phyloP scores from a whole-genome alignment of 2,329 filamentous ascomycete species.

The Monosporascus sp. region DNA sequence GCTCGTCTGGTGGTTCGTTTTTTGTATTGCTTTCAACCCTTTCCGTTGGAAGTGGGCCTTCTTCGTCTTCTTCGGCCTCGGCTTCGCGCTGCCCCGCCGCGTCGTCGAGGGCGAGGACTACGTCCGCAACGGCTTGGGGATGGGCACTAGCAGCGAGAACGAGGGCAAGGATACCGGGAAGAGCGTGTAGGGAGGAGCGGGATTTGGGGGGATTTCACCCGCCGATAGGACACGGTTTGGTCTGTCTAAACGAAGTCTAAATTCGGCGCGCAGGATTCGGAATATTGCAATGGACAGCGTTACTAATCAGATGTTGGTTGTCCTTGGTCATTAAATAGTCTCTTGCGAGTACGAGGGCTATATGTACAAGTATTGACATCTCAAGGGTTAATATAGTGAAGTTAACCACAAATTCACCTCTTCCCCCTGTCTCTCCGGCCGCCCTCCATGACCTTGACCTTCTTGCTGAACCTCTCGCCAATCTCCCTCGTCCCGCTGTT shows the following conservation, averaged over 20 bases:
- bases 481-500: slow-evolving; percentile 46
- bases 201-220: no score
- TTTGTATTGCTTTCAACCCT: slow-evolving; percentile 72
- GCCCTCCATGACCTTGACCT: slow-evolving; percentile 47
- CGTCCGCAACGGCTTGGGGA: slow-evolving; percentile 48
- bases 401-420: slow-evolving; percentile 9
- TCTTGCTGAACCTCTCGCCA: slow-evolving; percentile 71
- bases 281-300: no score
- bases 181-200: slow-evolving; percentile 22
- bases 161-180: slow-evolving; percentile 24
- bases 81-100: slow-evolving; percentile 56
- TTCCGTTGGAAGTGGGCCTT: slow-evolving; percentile 87
- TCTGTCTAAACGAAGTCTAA: no score
- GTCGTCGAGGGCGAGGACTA: slow-evolving; percentile 63
- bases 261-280: no score
- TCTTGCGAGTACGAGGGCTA: no score
- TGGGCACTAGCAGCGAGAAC: slow-evolving; percentile 22
- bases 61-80: slow-evolving; percentile 76
- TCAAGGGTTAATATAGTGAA: no score
- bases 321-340: no score
- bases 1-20: slow-evolving; percentile 78
- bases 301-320: no score
- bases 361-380: no score
- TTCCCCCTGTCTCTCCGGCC: slow-evolving; percentile 33
- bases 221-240: no score